Evolutionary conservation across 1,284 basidiomycete species (phyloP).

Genomic region (Trichosporon ovoides): DNA sequence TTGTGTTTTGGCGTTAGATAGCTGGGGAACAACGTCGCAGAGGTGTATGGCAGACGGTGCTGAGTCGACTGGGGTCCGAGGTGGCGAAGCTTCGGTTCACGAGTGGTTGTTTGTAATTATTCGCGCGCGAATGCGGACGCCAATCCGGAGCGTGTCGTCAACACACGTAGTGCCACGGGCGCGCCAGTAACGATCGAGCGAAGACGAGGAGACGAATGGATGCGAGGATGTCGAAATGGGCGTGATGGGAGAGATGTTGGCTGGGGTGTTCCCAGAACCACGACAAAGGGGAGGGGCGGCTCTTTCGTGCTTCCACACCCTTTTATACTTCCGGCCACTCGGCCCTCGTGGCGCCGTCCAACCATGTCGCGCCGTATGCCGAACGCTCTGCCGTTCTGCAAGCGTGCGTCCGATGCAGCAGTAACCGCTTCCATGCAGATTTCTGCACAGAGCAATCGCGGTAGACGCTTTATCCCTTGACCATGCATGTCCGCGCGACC

Average conservation of each 20-base stretch:
- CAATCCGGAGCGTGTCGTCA: constrained; percentile 1
- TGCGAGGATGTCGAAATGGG: neutral
- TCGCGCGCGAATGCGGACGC: constrained; percentile 6
- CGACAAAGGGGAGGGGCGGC: constrained; percentile 4
- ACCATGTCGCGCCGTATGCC: neutral
- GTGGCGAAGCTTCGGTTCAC: neutral
- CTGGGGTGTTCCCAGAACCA: constrained; percentile 5
- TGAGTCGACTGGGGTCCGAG: neutral
- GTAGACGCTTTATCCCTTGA: too few species aligned
- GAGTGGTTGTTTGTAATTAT: constrained; percentile 5
- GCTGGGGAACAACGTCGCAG: neutral
- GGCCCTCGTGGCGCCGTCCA: neutral
- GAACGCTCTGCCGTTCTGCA: too few species aligned
- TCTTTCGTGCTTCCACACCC: neutral
- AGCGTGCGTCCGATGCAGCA: too few species aligned
- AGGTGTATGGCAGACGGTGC: neutral
- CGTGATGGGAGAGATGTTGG: constrained; percentile 1
- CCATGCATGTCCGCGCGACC: too few species aligned
- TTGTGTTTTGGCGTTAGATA: neutral
- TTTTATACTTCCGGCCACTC: neutral
- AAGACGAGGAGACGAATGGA: neutral
- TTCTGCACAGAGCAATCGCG: too few species aligned
- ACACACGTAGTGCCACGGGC: neutral
- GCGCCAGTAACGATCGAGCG: constrained; percentile 1
- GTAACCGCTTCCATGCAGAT: too few species aligned